Evolutionary conservation across 768 basidiomycete species (phyloP).

Genomic region (Suillus cothurnatus): DNA sequence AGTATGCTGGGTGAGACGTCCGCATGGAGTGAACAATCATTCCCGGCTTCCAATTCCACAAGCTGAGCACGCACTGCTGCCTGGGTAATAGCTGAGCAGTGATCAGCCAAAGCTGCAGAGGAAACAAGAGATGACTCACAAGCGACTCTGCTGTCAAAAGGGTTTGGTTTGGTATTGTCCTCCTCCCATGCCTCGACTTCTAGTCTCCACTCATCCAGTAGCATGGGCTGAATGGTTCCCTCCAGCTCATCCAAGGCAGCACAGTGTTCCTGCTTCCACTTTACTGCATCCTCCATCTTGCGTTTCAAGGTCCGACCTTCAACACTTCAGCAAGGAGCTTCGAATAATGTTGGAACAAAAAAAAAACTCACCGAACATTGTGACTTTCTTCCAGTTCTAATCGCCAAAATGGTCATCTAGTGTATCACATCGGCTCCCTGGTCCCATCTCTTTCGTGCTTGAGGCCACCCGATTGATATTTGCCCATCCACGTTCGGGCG

Average conservation of each 20-base stretch:
- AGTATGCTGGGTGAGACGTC: slow-evolving; percentile 1
- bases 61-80: background rate
- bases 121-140: background rate
- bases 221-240: background rate
- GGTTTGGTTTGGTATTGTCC: background rate
- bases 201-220: slow-evolving; percentile 1
- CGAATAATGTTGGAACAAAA: background rate
- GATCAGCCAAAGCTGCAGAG: background rate
- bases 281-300: background rate
- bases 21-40: background rate
- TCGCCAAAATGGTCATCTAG: background rate
- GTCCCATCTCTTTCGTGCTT: background rate
- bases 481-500: background rate
- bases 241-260: background rate
- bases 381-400: background rate
- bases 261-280: background rate
- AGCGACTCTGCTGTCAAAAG: background rate
- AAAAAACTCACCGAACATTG: background rate
- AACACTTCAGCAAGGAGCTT: background rate
- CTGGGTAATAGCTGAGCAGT: background rate
- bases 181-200: slow-evolving; percentile 5
- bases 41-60: background rate
- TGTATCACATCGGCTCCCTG: background rate
- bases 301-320: background rate
- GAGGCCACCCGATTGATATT: background rate